Evolutionary conservation across 1,139 yeast genomes (phyloP).

Genomic region (Martiniozyma asiatica): DNA sequence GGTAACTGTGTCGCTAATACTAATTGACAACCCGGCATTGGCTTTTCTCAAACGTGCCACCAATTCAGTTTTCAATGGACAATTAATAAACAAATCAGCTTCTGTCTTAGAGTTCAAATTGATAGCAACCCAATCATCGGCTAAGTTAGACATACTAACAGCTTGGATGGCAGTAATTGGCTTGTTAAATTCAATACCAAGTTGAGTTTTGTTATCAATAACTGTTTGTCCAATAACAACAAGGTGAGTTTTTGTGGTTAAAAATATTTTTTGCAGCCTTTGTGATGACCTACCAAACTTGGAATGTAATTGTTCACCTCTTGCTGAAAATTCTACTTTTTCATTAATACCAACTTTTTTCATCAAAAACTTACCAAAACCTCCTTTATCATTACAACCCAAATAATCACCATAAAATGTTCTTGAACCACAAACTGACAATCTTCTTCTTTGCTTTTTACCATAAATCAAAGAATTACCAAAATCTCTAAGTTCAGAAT

Average conservation of each 20-base stretch:
- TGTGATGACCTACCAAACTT: conserved; percentile 91
- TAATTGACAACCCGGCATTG: conserved; percentile 47
- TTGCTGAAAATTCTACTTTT: conserved; percentile 60
- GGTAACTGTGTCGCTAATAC: conserved; percentile 60
- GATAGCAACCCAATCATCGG: conserved; percentile 91
- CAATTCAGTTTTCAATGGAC: conserved; percentile 83
- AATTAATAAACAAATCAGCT: conserved; percentile 74
- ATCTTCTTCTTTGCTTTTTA: conserved; percentile 80
- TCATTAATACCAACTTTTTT: conserved; percentile 63
- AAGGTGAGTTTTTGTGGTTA: conserved; percentile 48
- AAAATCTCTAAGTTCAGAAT: conserved; percentile 70
- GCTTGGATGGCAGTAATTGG: conserved; percentile 50
- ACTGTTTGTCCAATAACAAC: conserved; percentile 60
- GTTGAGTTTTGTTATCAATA: conserved; percentile 59
- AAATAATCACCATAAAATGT: conserved; percentile 93
- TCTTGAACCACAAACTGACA: conserved; percentile 80
- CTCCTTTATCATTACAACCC: conserved; percentile 69
- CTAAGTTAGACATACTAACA: conserved; percentile 59
- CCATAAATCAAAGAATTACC: conserved; percentile 63
- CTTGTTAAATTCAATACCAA: conserved; percentile 52
- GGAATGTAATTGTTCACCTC: conserved; percentile 70
- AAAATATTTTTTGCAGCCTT: conserved; percentile 59
- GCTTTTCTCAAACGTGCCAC: conserved; percentile 61
- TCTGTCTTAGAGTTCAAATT: conserved; percentile 41
- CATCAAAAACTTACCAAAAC: conserved; percentile 40